Percentiles rank a stretch among this genome's conserved stretches.
These are phyloP conservation scores for Rhizopogon roseolus DNA, from an alignment of 768 basidiomycete genomes.

Conservation along the genomic window DNA sequence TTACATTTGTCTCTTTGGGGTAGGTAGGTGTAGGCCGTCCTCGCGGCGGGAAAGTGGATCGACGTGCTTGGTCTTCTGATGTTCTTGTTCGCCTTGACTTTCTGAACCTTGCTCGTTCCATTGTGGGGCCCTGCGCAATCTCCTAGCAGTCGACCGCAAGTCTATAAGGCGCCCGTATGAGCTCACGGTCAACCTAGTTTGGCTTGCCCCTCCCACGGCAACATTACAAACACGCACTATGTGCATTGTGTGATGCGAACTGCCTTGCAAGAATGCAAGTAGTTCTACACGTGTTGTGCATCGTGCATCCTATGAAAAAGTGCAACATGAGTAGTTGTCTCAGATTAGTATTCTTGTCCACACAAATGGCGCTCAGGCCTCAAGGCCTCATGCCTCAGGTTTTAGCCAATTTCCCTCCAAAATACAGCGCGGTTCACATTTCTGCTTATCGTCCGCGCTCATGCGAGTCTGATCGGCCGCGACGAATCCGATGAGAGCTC, in stretches of 20 bases:
- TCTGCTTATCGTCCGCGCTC: no score
- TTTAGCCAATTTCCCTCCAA: no score
- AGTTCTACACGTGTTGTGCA: not conserved
- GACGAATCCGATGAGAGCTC: no score
- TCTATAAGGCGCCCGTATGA: not conserved
- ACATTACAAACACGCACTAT: not conserved
- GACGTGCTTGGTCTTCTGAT: not conserved
- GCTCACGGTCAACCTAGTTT: not conserved
- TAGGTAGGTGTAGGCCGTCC: not conserved
- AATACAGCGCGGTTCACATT: no score
- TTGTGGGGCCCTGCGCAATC: not conserved
- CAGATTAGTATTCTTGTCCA: no score
- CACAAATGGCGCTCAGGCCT: no score
- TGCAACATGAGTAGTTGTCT: no score
- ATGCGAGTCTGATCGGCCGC: no score
- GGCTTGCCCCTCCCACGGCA: not conserved
- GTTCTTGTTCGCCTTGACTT: not conserved
- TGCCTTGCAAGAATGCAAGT: not conserved
- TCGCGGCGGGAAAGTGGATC: not conserved
- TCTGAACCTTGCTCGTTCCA: not conserved
- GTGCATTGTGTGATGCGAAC: not conserved
- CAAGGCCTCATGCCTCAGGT: no score
- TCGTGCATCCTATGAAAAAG: not conserved
- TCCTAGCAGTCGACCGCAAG: not conserved
- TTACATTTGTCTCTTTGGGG: constrained; percentile 1